Percentiles rank a stretch among this genome's conserved stretches.
phyloP scores from a whole-genome alignment of 225 moss, liverwort and hornwort genomes.

The Bryoerythrophyllum caledonicum region DNA sequence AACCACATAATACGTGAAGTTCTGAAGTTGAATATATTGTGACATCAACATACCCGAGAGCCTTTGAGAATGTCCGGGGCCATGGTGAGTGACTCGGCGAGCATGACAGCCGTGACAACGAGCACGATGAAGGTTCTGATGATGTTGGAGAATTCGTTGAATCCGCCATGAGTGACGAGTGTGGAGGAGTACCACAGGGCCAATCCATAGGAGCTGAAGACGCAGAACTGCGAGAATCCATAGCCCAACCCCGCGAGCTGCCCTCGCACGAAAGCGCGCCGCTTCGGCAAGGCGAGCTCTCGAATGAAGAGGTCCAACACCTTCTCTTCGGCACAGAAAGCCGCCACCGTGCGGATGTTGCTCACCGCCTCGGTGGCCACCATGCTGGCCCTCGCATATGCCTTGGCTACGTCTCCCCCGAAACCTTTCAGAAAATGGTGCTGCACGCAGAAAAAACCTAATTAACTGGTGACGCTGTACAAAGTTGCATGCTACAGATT shows the following conservation, averaged over 20 bases:
- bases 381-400: constrained; percentile 56
- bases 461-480: not conserved
- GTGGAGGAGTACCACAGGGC: constrained; percentile 68
- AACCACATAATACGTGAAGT: not conserved
- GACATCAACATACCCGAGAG: constrained; percentile 39
- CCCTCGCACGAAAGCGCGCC: constrained; percentile 46
- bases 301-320: constrained; percentile 56
- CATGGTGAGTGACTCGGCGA: constrained; percentile 63
- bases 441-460: constrained; percentile 27
- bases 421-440: constrained; percentile 61
- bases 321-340: constrained; percentile 64
- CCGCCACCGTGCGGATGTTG: constrained; percentile 63
- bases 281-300: constrained; percentile 54
- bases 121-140: constrained; percentile 60
- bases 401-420: constrained; percentile 53
- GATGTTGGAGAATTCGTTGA: constrained; percentile 56
- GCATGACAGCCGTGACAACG: constrained; percentile 62
- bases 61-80: constrained; percentile 58
- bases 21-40: not conserved
- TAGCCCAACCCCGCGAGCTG: constrained; percentile 58
- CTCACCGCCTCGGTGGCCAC: constrained; percentile 62
- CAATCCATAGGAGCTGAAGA: constrained; percentile 64
- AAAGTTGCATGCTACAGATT: not conserved
- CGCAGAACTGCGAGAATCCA: constrained; percentile 51
- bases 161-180: constrained; percentile 47